Evolutionary conservation across 192 early-diverging fungal genomes (phyloP), one percentile per base, ranked within the genome.

Genomic region (Coemansia sp.): DNA sequence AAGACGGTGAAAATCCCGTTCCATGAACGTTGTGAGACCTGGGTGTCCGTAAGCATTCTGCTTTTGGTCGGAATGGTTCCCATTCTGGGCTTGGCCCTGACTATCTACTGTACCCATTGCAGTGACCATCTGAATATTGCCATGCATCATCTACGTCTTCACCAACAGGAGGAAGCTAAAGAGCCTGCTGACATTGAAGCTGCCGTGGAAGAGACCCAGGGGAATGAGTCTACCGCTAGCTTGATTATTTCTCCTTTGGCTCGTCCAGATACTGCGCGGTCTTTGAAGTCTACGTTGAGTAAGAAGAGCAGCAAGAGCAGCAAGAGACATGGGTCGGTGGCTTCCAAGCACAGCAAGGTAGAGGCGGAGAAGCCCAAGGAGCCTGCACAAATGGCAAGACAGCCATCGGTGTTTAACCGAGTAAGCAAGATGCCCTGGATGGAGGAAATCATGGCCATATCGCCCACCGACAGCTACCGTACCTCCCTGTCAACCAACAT

Each of bases 381-480:
- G 0, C 36, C 28, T 10, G 41, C 50, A 3, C 34, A n/a, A 31
- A 45, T 3, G 16, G 18, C 49, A 40, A 52, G 53, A 36, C 47
- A 60, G 30, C 43, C 51, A 6, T 61, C 66, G n/a, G 66, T 69
- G 11, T 69, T 61, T 56, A 52, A 55, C 23, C 54, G 71, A 2
- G 60, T 67, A 9, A 74, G 71, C 42, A 50, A 53, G 12, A 56
- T 62, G 51, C 51, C 61, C 41, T 74, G 71, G 71, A 74, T 74
- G 71, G 71, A 74, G 23, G 71, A 66, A 14, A 53, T 74, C 15
- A 66, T 74, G 71, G 70, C 70, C 6, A 42, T 54, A n/a, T 74
- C 71, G 0, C 71, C 71, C 0, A 74, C 71, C 8, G 60, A 74
- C 28, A 43, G 40, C 18, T 56, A 62, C 48, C 58, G 71, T 11